Base-by-base conservation (phyloP, 2,329 filamentous ascomycete species). In the Amylocarpus encephaloides region DNA sequence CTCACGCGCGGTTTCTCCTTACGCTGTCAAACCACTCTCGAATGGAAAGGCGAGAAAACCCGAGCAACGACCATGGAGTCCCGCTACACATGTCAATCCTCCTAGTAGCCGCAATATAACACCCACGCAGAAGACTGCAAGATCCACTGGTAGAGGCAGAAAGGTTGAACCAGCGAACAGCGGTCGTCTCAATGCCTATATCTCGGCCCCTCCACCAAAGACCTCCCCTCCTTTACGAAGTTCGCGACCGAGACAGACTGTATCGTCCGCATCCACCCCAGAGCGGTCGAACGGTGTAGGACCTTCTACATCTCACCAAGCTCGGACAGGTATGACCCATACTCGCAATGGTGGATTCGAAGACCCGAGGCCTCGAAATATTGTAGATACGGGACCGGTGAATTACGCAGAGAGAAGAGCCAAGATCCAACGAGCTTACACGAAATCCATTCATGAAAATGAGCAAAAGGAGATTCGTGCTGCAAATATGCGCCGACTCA, bases 401-500 rank as follows among this genome's bases (percentile, higher is more conserved):
- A 88, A 95, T 67, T 93, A 94, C 65, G 88, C 86, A 52, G 86
- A 88, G 58, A 79, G 88, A 45, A 78, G 90, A 59, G 85, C 89
- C 63, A 82, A 83, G 53, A 94, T 95, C 61, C 85, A 91, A 59
- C 80, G 89, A 50, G 89, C 88, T 12, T 92, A 94, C 67, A 91
- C 82, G 59, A 88, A 86, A 64, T 88, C 86, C n/a, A 82, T 93
- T 43, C 79, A 85, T 55, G 85, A 88, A 63, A 85, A 73, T 60
- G 83, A 87, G 63, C 82, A 62, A 72, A 77, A 59, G 70, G 69
- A 52, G 70, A 71, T 45, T 68, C 71, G 50, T 66, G 68, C 56
- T 64, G 71, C 51, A 70, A 77, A 62, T 65, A 66, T 43, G 64
- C 68, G 48, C 62, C 67, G 41, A 22, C 46, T 62, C 33, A 52